Evolutionary conservation across 345 rosid genomes (phyloP).

Genomic region (Aquilaria sinensis): DNA sequence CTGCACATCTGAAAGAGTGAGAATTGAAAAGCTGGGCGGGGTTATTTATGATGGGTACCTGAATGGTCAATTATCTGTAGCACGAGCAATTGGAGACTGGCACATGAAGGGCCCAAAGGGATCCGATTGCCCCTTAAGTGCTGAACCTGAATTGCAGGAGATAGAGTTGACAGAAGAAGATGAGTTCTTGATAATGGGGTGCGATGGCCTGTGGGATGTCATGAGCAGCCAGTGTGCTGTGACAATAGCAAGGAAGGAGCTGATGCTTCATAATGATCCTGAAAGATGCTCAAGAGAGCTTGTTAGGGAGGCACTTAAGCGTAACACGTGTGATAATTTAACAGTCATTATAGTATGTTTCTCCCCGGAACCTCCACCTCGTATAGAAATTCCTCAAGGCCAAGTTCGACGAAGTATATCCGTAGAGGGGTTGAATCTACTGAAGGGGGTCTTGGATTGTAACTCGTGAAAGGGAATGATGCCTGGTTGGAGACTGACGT

Average conservation of each 20-base stretch:
- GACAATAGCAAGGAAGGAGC: slow-evolving; percentile 67
- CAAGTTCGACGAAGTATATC: slow-evolving; percentile 82
- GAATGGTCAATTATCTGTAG: slow-evolving; percentile 92
- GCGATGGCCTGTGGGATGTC: slow-evolving; percentile 99
- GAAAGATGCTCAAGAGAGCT: slow-evolving; percentile 92
- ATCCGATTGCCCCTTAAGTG: slow-evolving; percentile 74
- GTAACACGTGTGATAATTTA: slow-evolving; percentile 75
- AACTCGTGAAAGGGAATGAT: slow-evolving; percentile 29
- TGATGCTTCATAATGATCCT: slow-evolving; percentile 93
- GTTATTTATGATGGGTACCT: slow-evolving; percentile 93
- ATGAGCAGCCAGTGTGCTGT: slow-evolving; percentile 98
- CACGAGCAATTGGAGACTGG: slow-evolving; percentile 99
- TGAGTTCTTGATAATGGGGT: slow-evolving; percentile 94
- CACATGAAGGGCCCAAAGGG: slow-evolving; percentile 97
- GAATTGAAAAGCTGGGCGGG: slow-evolving; percentile 91
- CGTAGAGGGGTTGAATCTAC: slow-evolving; percentile 75
- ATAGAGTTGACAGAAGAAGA: slow-evolving; percentile 66
- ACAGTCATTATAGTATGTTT: slow-evolving; percentile 83
- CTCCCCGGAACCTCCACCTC: slow-evolving; percentile 76
- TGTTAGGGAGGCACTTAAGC: slow-evolving; percentile 78
- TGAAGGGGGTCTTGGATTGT: slow-evolving; percentile 76
- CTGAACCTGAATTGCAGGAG: slow-evolving; percentile 90
- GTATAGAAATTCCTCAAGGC: slow-evolving; percentile 62
- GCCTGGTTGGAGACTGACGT: too few species aligned
- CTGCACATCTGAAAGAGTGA: slow-evolving; percentile 55